A percentile compares a stretch with the other conserved stretches of the same genome.
Evolutionary conservation across 345 rosid genomes (phyloP).

Genomic region (Corchorus capsularis): DNA sequence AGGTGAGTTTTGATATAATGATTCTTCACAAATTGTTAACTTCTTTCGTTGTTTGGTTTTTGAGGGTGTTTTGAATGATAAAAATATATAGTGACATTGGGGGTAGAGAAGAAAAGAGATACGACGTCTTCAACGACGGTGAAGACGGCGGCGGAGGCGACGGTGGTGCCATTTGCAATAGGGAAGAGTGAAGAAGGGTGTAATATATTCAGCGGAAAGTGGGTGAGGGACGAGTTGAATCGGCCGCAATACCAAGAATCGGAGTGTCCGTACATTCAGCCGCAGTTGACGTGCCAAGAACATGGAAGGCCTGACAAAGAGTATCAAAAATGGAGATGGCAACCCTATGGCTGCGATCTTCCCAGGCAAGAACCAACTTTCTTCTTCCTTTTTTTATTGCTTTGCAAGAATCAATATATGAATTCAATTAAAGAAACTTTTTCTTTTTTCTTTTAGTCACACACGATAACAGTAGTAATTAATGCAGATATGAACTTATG

Average conservation of each 20-base stretch:
- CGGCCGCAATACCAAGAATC: slow-evolving; percentile 72
- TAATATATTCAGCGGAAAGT: slow-evolving; percentile 69
- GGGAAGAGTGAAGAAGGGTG: slow-evolving; percentile 56
- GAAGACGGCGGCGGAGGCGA: neutral
- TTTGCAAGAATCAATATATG: too few relatives aligned
- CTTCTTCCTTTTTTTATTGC: neutral
- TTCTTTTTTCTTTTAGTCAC: too few relatives aligned
- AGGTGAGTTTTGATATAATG: slow-evolving; percentile 31
- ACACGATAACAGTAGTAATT: too few relatives aligned
- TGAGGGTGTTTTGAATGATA: neutral
- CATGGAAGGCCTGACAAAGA: slow-evolving; percentile 73
- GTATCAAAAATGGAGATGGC: slow-evolving; percentile 87
- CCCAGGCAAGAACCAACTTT: slow-evolving; percentile 49
- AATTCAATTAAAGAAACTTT: too few relatives aligned
- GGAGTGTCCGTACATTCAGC: slow-evolving; percentile 90
- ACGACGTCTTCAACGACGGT: neutral
- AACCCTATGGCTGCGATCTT: slow-evolving; percentile 78
- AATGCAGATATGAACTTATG: too few relatives aligned
- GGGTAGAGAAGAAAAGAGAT: slow-evolving; percentile 44
- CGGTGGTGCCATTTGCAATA: slow-evolving; percentile 35
- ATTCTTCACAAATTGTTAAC: too few relatives aligned
- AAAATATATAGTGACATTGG: neutral
- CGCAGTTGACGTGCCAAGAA: slow-evolving; percentile 82
- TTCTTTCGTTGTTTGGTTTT: neutral
- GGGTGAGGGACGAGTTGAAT: slow-evolving; percentile 67